Evolutionary conservation across 495 filamentous ascomycete species (phyloP), one percentile per base, ranked within the genome.

Genomic region (Penicillium ochrochloron): DNA sequence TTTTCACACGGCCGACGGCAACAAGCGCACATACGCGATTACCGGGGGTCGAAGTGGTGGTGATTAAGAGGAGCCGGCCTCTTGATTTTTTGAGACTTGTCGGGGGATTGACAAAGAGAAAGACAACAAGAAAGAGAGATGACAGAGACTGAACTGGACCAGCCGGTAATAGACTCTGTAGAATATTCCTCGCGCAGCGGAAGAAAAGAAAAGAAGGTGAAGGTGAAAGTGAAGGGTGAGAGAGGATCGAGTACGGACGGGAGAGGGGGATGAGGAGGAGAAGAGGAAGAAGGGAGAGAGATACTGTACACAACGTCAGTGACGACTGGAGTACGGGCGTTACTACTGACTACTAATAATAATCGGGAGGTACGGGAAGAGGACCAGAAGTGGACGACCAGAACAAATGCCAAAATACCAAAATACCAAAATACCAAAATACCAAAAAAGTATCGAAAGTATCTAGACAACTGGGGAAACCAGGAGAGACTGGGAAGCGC

Each of bases 121-220:
- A 71, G 67, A 70, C 63, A 52, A 19, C 23, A 54, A 54, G 46
- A 70, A 55, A 67, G 54, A 72, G 70, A 77, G 73, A 75, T 54
- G 67, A 71, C 64, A 71, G 69, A 78, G 74, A 76, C 64, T 73
- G 70, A 71, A 80, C 72, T 77, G 73, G 79, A 71, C 78, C 78
- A 77, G 78, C 78, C 77, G 71, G 67, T 75, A 66, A 74, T n/a
- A 72, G 71, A 68, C 75, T 78, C 73, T 78, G 69, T 70, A 61
- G 31, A 62, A 57, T 62, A 57, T 62, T 72, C 69, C 70, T 74
- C 78, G 76, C 77, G 74, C 76, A 75, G 76, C 78, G 78, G 78
- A 70, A 72, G 60, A 37, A 60, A 70, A 75, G 69, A 74, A 78
- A 78, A 68, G 75, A 78, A 77, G 63, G 75, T 68, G 73, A 61